phyloP scores from a whole-genome alignment of 1,284 basidiomycete genomes.

The Ceratobasidium sp. region DNA sequence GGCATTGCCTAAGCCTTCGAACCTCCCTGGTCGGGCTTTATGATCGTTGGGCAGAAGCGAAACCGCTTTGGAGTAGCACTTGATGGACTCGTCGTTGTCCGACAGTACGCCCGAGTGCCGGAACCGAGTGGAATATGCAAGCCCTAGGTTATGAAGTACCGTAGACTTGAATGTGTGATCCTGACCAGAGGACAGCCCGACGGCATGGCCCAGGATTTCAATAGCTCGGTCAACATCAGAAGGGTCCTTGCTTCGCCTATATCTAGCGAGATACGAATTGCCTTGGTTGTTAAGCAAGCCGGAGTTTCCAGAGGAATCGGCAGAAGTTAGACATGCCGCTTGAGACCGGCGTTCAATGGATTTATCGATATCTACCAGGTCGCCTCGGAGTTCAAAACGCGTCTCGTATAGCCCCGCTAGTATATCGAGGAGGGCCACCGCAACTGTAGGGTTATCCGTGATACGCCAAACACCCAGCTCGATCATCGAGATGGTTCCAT shows the following conservation, averaged over 20 bases:
- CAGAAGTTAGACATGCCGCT: not conserved
- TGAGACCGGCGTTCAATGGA: constrained; percentile 9
- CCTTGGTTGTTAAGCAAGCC: constrained; percentile 27
- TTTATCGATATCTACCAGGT: constrained; percentile 3
- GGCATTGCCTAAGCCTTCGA: not conserved
- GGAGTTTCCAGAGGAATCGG: not conserved
- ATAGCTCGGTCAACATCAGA: not conserved
- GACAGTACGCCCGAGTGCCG: not conserved
- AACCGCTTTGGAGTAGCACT: not conserved
- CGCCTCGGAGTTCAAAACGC: not conserved
- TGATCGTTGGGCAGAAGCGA: constrained; percentile 1
- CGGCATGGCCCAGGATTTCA: not conserved
- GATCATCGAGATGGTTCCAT: not conserved
- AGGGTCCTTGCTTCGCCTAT: not conserved
- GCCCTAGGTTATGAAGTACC: not conserved
- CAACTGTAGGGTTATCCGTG: not conserved
- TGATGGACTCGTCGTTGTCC: constrained; percentile 15
- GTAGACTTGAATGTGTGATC: not conserved
- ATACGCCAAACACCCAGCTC: constrained; percentile 6
- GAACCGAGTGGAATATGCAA: not conserved
- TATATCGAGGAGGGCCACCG: not conserved
- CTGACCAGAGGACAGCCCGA: not conserved
- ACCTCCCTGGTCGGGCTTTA: not conserved
- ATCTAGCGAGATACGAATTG: not conserved
- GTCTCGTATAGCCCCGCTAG: not conserved